Conservation (phyloP, 768 basidiomycete genomes). For the Psilocybe azurescens region DNA sequence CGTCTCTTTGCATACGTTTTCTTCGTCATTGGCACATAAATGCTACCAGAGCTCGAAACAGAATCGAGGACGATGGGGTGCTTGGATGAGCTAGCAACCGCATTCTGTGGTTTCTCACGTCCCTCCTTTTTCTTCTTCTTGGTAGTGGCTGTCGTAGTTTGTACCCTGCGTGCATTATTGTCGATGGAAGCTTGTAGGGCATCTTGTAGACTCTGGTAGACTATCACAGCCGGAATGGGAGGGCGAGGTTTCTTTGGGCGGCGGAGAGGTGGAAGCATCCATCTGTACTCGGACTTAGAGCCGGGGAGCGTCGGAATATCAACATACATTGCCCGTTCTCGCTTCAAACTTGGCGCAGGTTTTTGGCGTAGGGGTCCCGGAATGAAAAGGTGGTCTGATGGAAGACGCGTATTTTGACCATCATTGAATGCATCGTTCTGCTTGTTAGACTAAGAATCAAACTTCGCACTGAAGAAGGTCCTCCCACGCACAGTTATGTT, state of each 20-base stretch:
- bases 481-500: not conserved
- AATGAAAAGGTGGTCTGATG: constrained; percentile 18
- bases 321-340: constrained; percentile 24
- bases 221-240: not conserved
- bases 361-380: constrained; percentile 10
- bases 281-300: constrained; percentile 21
- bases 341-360: constrained; percentile 1
- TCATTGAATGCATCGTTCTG: too few relatives aligned
- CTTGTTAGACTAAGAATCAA: too few relatives aligned
- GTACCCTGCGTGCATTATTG: constrained; percentile 13
- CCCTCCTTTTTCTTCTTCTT: constrained; percentile 3
- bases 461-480: too few relatives aligned
- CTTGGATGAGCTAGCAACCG: not conserved
- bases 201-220: constrained; percentile 3
- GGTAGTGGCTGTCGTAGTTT: not conserved
- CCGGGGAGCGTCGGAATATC: constrained; percentile 27
- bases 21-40: not conserved
- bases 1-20: not conserved
- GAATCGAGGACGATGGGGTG: not conserved
- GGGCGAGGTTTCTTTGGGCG: not conserved
- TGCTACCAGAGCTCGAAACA: not conserved
- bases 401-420: too few relatives aligned
- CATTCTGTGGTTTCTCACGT: not conserved
- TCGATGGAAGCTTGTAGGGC: constrained; percentile 20
- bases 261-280: not conserved